Evolutionary conservation across 257 asterid species (phyloP).

Genomic region (Plantago elongata): DNA sequence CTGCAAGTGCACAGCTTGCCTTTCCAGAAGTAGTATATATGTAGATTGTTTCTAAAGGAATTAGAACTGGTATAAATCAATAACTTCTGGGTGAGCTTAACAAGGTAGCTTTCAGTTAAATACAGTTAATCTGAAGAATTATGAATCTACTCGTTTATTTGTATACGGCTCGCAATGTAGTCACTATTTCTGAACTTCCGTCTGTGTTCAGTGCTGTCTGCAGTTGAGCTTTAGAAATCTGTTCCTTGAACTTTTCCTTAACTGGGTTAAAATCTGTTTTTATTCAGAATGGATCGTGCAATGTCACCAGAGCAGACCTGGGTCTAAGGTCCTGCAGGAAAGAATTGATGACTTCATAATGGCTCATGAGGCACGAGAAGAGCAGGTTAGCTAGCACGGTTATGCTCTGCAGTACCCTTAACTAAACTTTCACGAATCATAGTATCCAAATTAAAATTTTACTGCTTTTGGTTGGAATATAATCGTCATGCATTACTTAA

Average conservation of each 20-base stretch:
- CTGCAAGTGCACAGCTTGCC: not conserved
- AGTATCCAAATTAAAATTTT: not conserved
- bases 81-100: not conserved
- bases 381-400: conserved; percentile 45
- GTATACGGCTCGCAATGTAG: not conserved
- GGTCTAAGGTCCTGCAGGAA: conserved; percentile 61
- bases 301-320: conserved; percentile 77
- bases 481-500: not conserved
- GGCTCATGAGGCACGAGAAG: conserved; percentile 65
- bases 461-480: not conserved
- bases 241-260: not conserved
- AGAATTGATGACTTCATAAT: conserved; percentile 76
- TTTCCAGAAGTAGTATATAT: not conserved
- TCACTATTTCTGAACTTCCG: not conserved
- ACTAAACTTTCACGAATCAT: not conserved
- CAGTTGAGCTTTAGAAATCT: conserved; percentile 7
- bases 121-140: not conserved
- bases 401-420: not conserved
- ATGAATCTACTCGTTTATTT: not conserved
- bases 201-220: not conserved
- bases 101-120: conserved; percentile 3
- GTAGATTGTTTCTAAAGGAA: not conserved
- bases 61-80: not conserved
- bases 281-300: conserved; percentile 72
- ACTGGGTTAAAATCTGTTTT: conserved; percentile 8